These are phyloP conservation scores for Suhomyces ambrosiae DNA, from an alignment of 1,139 yeast species.

Conservation along the genomic window DNA sequence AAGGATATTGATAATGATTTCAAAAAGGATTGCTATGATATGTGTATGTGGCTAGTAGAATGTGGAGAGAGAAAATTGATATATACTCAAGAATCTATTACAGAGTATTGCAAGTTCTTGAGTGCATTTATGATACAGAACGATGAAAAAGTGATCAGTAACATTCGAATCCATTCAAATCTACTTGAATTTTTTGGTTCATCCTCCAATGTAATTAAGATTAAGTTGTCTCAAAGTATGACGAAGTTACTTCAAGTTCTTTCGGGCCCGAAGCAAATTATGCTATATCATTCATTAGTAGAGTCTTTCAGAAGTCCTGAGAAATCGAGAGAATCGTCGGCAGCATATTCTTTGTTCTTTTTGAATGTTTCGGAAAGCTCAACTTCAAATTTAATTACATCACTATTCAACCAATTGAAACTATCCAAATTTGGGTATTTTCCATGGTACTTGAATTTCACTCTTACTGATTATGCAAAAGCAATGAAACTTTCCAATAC, in stretches of 20 bases:
- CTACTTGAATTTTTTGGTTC: constrained; percentile 18
- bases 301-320: constrained; percentile 36
- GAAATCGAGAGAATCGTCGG: constrained; percentile 39
- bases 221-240: constrained; percentile 14
- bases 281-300: constrained; percentile 36
- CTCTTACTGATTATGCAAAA: constrained; percentile 27
- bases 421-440: constrained; percentile 36
- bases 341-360: constrained; percentile 42
- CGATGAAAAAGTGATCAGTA: constrained; percentile 14
- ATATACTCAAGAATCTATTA: constrained; percentile 23
- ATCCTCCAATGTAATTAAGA: constrained; percentile 25
- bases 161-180: constrained; percentile 14
- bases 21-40: constrained; percentile 37
- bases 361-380: constrained; percentile 32
- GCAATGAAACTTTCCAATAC: constrained; percentile 18
- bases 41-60: constrained; percentile 34
- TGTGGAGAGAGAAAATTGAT: constrained; percentile 34
- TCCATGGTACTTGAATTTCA: constrained; percentile 28
- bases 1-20: constrained; percentile 21
- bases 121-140: constrained; percentile 15
- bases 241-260: constrained; percentile 8
- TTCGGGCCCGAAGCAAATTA: constrained; percentile 21
- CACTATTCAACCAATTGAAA: constrained; percentile 47
- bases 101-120: constrained; percentile 24
- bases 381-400: constrained; percentile 29